Evolutionary conservation across 345 rosid genomes (phyloP).

Genomic region (Nephelium lappaceum): DNA sequence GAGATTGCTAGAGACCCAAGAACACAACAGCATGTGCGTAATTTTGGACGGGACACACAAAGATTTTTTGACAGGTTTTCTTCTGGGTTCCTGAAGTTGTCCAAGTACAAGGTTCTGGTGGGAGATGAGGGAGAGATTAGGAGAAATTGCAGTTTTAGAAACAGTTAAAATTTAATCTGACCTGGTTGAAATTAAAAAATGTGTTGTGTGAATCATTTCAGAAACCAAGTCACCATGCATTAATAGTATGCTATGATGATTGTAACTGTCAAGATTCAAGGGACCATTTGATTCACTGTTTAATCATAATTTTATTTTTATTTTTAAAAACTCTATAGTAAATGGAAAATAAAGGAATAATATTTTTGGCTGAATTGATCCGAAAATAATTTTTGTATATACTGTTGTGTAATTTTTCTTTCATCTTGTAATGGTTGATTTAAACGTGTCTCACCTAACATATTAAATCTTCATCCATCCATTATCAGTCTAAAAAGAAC

Average conservation of each 20-base stretch:
- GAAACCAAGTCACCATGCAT: neutral
- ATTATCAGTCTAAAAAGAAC: too few species aligned
- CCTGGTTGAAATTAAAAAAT: neutral
- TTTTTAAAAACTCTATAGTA: too few species aligned
- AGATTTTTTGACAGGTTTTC: slow-evolving; percentile 5
- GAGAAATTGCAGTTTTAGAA: slow-evolving; percentile 7
- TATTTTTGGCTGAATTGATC: too few species aligned
- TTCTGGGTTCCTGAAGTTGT: slow-evolving; percentile 6
- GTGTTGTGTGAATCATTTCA: neutral
- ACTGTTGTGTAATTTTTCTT: too few species aligned
- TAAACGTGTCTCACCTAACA: too few species aligned
- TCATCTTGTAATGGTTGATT: too few species aligned
- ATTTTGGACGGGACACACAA: slow-evolving; percentile 1
- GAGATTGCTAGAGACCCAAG: slow-evolving; percentile 13
- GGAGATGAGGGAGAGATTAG: slow-evolving; percentile 17
- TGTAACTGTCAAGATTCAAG: neutral
- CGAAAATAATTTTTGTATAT: too few species aligned
- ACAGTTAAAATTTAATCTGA: neutral
- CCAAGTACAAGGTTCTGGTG: slow-evolving; percentile 11
- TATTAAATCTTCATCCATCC: too few species aligned
- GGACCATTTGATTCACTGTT: too few species aligned
- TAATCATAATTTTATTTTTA: too few species aligned
- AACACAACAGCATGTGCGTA: neutral
- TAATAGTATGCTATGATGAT: neutral
- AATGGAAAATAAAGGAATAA: too few species aligned